Evolutionary conservation across 768 basidiomycete species (phyloP).

Genomic region (Hysterangium stoloniferum): DNA sequence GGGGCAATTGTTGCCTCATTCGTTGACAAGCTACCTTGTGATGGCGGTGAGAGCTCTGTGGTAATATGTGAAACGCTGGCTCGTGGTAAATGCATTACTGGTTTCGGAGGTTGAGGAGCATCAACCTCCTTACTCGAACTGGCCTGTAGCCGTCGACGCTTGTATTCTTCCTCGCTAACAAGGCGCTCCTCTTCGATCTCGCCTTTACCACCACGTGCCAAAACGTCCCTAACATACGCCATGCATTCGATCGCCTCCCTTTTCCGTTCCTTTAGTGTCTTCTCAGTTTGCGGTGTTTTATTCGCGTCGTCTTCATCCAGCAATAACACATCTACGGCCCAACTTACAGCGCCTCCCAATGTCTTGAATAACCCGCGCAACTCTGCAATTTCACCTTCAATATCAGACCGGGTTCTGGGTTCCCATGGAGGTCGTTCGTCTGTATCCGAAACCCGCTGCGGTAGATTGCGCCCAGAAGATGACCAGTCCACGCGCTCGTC

Average conservation of each 20-base stretch:
- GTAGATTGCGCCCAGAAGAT: neutral
- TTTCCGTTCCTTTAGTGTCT: conserved; percentile 36
- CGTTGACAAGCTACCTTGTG: conserved; percentile 18
- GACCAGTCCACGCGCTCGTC: conserved; percentile 37
- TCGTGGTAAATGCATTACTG: neutral
- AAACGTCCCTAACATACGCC: conserved; percentile 68
- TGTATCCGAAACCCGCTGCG: neutral
- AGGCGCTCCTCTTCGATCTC: conserved; percentile 62
- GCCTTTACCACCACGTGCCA: conserved; percentile 40
- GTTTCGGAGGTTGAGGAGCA: neutral
- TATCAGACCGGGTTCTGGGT: conserved; percentile 57
- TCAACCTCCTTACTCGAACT: neutral
- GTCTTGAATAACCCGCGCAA: conserved; percentile 50
- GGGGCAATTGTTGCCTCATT: conserved; percentile 28
- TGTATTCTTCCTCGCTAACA: conserved; percentile 2
- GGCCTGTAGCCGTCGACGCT: neutral
- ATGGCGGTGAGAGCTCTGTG: too few relatives aligned
- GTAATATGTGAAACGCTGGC: neutral
- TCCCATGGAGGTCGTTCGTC: conserved; percentile 61
- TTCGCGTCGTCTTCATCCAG: conserved; percentile 37
- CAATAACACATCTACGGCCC: conserved; percentile 66
- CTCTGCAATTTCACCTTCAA: conserved; percentile 54
- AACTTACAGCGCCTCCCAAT: conserved; percentile 61
- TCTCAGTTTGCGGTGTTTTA: conserved; percentile 32
- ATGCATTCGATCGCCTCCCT: conserved; percentile 68